phyloP scores from a whole-genome alignment of 495 filamentous ascomycete genomes.

The Cudoniella acicularis region DNA sequence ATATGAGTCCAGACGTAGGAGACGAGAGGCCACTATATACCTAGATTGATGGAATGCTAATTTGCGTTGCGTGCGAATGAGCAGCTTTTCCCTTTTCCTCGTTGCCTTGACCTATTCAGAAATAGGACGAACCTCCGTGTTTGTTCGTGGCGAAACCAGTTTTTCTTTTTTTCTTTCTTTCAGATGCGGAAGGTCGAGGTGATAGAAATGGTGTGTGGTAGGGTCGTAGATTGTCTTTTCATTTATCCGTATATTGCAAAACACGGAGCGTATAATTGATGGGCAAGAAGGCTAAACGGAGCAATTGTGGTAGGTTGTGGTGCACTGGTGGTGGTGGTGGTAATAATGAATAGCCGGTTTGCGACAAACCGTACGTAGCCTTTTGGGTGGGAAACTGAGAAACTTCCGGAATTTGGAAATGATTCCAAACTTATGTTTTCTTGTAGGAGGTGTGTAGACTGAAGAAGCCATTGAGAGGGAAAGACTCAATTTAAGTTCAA shows the following conservation, averaged over 20 bases:
- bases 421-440: too few relatives aligned
- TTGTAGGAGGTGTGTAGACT: too few relatives aligned
- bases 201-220: background rate
- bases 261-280: background rate
- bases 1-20: too few relatives aligned
- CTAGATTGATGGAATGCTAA: background rate
- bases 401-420: too few relatives aligned
- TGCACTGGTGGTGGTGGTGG: too few relatives aligned
- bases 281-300: background rate
- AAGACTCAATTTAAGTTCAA: too few relatives aligned
- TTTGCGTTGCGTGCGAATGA: background rate
- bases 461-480: too few relatives aligned
- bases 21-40: background rate
- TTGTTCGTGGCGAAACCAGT: background rate
- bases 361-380: too few relatives aligned
- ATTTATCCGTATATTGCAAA: background rate
- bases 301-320: background rate
- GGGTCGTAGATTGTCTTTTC: background rate
- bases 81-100: background rate
- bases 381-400: too few relatives aligned
- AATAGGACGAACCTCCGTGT: background rate
- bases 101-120: background rate
- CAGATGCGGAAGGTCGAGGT: background rate
- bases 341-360: background rate
- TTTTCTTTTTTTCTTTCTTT: too few relatives aligned